Base-by-base conservation (phyloP, 305 asterid genomes). In the Withania somnifera region DNA sequence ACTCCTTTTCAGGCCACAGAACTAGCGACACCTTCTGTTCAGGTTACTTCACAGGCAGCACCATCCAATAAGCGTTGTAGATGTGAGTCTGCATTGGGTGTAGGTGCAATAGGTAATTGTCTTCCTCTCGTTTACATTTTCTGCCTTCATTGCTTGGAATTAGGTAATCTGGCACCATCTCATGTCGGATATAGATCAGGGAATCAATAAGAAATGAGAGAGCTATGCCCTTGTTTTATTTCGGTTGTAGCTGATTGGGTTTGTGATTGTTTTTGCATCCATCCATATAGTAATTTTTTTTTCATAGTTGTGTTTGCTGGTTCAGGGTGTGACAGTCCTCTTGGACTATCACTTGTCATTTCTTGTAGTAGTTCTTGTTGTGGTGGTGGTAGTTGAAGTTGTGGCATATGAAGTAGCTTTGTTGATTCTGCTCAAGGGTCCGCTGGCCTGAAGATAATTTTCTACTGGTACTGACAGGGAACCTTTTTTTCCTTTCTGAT, bases 251-350 rank as follows among this genome's bases (percentile, higher is more conserved):
- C 79, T 85, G 77, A 83, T 83, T 86, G 90, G 88, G 87, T 84
- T 83, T 85, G 82, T 54, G 81, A 40, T 38, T 42, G 56, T 69
- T 13, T 54, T n/a, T 54, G 61, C 19, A 54, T 54, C 4, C 61
- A 19, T 54, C 7, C 5, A 54, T n/a, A 54, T 28, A 54, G 61
- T 54, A 20, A 19, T 91, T 98, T 97, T 93, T 97, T 93, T 94
- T 80, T 92, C 92, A 78, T 89, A 83, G 78, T 86, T 69, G 80
- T 87, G 88, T 83, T 90, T 93, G 87, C 76, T 45, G 85, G 77
- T 73, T 76, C 87, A 79, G 85, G 17, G 83, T 84, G 90, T 54
- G 91, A 85, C 69, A 58, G 63, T 26, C 85, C n/a, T 84, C 85
- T 73, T 20, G 86, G 83, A 82, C 87, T 86, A 78, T 87, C 85